phyloP scores from a whole-genome alignment of 495 filamentous ascomycete species.

The Penicillium soppii region DNA sequence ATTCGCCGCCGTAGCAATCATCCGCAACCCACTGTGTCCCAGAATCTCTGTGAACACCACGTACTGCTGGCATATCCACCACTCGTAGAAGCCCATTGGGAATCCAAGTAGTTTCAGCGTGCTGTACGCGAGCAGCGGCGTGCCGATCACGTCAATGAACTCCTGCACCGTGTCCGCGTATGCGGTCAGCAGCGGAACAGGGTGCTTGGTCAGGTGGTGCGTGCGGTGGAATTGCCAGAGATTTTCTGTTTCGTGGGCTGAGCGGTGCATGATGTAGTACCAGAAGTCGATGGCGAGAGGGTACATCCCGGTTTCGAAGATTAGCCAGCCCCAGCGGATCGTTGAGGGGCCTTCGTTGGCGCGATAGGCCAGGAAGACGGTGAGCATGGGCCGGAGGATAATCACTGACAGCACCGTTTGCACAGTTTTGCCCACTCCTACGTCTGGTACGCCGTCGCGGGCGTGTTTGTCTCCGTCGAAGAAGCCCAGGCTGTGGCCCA shows the following conservation, averaged over 20 bases:
- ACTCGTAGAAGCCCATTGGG: slow-evolving; percentile 42
- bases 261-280: slow-evolving; percentile 28
- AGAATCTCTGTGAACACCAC: slow-evolving; percentile 35
- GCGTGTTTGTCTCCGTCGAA: slow-evolving; percentile 38
- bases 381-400: slow-evolving; percentile 34
- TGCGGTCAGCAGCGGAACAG: slow-evolving; percentile 33
- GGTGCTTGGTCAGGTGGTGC: slow-evolving; percentile 42
- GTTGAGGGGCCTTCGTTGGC: slow-evolving; percentile 14
- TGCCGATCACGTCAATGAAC: slow-evolving; percentile 38
- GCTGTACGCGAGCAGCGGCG: slow-evolving; percentile 36
- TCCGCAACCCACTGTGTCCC: slow-evolving; percentile 35
- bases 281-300: slow-evolving; percentile 40
- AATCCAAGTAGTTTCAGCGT: slow-evolving; percentile 30
- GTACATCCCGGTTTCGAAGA: slow-evolving; percentile 32
- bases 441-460: slow-evolving; percentile 37
- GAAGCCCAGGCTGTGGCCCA: slow-evolving; percentile 34
- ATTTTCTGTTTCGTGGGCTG: slow-evolving; percentile 31
- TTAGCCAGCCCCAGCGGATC: slow-evolving; percentile 31
- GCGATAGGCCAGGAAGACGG: slow-evolving; percentile 31
- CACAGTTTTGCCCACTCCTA: slow-evolving; percentile 32
- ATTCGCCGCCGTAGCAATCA: slow-evolving; percentile 30
- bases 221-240: slow-evolving; percentile 44
- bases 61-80: slow-evolving; percentile 43
- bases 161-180: slow-evolving; percentile 40
- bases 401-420: slow-evolving; percentile 28